Evolutionary conservation across 148 eudicot genomes (phyloP).

Genomic region (Polygonum maritimum): DNA sequence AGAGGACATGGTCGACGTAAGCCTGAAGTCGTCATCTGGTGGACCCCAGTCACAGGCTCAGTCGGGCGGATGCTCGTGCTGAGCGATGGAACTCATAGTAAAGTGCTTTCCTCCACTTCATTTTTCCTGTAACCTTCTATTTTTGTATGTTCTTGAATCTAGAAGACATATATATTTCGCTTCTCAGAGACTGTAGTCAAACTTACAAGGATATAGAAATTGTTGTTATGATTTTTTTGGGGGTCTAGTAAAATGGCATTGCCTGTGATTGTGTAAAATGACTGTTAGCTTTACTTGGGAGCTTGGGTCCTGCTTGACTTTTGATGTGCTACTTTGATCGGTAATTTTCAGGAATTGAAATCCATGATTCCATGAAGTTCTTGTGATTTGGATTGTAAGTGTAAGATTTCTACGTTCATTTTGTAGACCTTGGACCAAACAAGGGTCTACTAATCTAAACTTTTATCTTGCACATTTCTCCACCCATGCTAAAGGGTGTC

Average conservation of each 20-base stretch:
- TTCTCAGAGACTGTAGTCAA: neutral
- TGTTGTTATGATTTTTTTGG: neutral
- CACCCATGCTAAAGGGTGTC: no score
- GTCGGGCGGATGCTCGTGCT: conserved; percentile 38
- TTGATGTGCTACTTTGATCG: neutral
- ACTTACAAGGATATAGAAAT: conserved; percentile 4
- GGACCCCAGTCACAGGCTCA: conserved; percentile 25
- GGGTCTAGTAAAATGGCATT: neutral
- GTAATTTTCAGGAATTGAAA: no score
- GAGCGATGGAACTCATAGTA: neutral
- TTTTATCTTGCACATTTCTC: no score
- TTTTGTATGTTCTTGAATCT: neutral
- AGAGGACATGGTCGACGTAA: conserved; percentile 68
- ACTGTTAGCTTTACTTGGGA: neutral
- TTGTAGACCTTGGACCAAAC: no score
- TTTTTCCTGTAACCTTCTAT: neutral
- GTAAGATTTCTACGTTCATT: no score
- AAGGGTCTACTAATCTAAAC: no score
- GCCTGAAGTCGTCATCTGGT: conserved; percentile 31
- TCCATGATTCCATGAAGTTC: no score
- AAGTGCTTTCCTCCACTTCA: conserved; percentile 6
- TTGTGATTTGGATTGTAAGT: no score
- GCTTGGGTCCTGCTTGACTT: neutral
- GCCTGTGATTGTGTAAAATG: neutral
- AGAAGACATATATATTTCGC: neutral